Evolutionary conservation across 352 stramenopile species (phyloP).

Genomic region (Phytophthora europaea): DNA sequence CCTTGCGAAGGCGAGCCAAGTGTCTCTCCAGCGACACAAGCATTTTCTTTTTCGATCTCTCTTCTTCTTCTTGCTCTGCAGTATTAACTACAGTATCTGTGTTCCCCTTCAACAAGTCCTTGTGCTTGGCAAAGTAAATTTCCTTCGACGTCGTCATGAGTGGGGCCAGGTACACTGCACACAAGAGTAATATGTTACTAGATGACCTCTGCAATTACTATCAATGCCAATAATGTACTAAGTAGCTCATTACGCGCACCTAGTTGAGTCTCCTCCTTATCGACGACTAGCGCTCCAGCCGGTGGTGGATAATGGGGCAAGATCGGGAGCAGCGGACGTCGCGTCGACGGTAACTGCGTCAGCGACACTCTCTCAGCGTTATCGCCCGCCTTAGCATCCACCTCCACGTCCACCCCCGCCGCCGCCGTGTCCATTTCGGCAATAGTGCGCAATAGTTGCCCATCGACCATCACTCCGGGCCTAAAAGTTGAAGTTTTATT

Average conservation of each 20-base stretch:
- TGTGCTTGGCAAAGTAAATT: conserved; percentile 51
- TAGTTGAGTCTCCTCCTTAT: conserved; percentile 43
- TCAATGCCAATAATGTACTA: not conserved
- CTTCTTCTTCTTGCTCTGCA: conserved; percentile 6
- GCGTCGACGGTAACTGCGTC: not conserved
- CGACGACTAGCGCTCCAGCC: conserved; percentile 32
- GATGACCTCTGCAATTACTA: not conserved
- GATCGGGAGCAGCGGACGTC: conserved; percentile 31
- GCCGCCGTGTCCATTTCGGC: conserved; percentile 8
- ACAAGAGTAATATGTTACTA: not conserved
- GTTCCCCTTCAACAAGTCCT: conserved; percentile 22
- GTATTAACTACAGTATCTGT: not conserved
- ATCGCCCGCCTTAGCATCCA: not conserved
- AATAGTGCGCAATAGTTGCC: not conserved
- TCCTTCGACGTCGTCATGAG: conserved; percentile 53
- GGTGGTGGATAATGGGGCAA: conserved; percentile 30
- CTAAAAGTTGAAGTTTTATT: conserved; percentile 35
- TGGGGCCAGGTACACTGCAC: conserved; percentile 50
- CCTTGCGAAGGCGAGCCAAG: conserved; percentile 19
- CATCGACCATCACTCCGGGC: conserved; percentile 28
- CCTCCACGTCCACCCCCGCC: not conserved
- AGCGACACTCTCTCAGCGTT: not conserved
- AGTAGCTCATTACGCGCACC: conserved; percentile 30
- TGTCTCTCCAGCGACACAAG: conserved; percentile 23
- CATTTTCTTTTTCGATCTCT: conserved; percentile 21